Base-by-base conservation (phyloP, 2,329 filamentous ascomycete species). In the Calonectria multiphialidica region DNA sequence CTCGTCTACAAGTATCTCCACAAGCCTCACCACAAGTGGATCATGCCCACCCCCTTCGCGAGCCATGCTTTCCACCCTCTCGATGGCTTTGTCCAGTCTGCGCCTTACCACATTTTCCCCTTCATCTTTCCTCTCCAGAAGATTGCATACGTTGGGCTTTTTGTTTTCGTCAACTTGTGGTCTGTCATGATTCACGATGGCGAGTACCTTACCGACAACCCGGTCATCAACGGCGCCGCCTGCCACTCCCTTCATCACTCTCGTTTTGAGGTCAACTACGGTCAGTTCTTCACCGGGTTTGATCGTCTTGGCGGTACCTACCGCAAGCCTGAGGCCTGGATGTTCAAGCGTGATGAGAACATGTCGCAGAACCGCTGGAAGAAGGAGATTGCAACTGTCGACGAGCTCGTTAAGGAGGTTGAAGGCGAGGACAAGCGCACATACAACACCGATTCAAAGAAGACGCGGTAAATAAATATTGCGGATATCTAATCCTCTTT, bases 1-100 rank as follows among this genome's bases (percentile, higher is more conserved):
- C 81, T 86, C 66, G 78, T 85, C 64, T 98, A 98, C 90, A 97
- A 96, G 88, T 88, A 88, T 77, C 89, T 98, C 62, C 96, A 98
- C 90, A 98, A 98, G 91, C 93, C 95, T 76, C 96, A 98, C 86
- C 96, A 98, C 92, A 98, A 98, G 88, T 98, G 96, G 96, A 98
- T 98, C 85, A 97, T 98, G 95, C 96, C 96, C 3, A 98, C 95
- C 3, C 96, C 96, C 0, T 98, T 91, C 83, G 96, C 96, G 49
- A 95, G 93, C 78, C 94, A 98, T 82, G 96, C 96, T 70, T 98
- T 98, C 90, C 95, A 98, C 87, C 96, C 96, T 1, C 83, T 98
- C 65, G 96, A 98, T 81, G 96, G 96, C 81, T 98, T 93, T 85
- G 90, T 92, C 13, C 96, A 98, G 87, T 94, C 93, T 72, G 83